Base-by-base conservation (phyloP, 164 flowering plant genomes). In the Aristolochia contorta region DNA sequence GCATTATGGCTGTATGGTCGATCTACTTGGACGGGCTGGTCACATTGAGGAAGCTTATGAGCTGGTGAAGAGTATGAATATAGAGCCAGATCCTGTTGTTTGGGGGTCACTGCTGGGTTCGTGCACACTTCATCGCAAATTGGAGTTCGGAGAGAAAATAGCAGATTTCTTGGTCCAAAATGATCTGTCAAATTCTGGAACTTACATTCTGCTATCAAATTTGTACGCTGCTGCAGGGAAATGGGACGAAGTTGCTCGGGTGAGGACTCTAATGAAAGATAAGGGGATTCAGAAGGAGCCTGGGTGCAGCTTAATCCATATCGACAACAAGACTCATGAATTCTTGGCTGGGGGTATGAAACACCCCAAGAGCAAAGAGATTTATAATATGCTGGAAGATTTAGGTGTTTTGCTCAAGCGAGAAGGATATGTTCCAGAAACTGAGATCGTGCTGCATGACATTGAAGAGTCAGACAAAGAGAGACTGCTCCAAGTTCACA, bases 1-100 rank as follows among this genome's bases (percentile, higher is more conserved):
- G 75, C 97, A 91, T 71, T 91, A 84, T 62, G 96, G 93, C 4
- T 91, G 97, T 58, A 83, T 91, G 88, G 84, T 91, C 3, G 84
- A 88, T 75, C 91, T 91, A 47, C 83, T 91, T 1, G 80, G 93
- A 32, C 86, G 88, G 16, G 88, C 89, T 4, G 86, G 96, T 50
- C 60, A 69, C 16, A 50, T 84, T 24, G 78, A 91, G 22, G 83
- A 83, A 65, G 89, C 94, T 3, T 84, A 82, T 59, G 71, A 77
- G 21, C 83, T 91, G 46, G 77, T 83, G 14, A 82, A 69, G 68
- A 66, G 47, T 67, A 80, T 86, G 87, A 47, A 57, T 1, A 75
- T 77, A 18, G 81, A 80, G 4, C 72, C 87, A 0, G 86, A 87
- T 65, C 71, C 76, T 16, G 77, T 86, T 33, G 27, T 88, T 12